Conservation (phyloP, 1,139 yeast genomes). For the Cylindricascospora bacillispora region DNA sequence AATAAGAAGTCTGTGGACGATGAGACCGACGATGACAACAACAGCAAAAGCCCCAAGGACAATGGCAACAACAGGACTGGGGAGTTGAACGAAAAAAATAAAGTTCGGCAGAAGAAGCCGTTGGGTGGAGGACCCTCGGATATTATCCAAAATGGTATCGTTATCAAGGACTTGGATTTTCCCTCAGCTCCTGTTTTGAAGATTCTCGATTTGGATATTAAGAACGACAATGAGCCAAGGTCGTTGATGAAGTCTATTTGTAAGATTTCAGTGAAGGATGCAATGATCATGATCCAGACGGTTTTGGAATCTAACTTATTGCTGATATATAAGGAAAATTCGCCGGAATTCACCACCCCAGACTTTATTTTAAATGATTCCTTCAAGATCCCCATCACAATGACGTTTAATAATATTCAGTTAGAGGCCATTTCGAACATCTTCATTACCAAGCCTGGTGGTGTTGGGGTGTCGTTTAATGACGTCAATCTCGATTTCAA, state of each 20-base stretch:
- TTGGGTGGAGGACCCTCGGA: constrained; percentile 11
- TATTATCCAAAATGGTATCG: constrained; percentile 21
- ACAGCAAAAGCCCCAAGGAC: neutral
- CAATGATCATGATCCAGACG: constrained; percentile 23
- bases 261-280: constrained; percentile 22
- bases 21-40: constrained; percentile 2
- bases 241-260: constrained; percentile 24
- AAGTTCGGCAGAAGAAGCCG: constrained; percentile 6
- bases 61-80: constrained; percentile 3
- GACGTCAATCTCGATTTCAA: constrained; percentile 26
- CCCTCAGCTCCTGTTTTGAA: constrained; percentile 23
- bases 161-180: constrained; percentile 22
- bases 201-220: constrained; percentile 24
- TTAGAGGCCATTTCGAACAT: constrained; percentile 26
- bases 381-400: constrained; percentile 25
- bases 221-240: constrained; percentile 15
- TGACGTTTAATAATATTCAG: constrained; percentile 23
- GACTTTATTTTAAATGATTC: constrained; percentile 24
- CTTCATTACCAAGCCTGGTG: constrained; percentile 20
- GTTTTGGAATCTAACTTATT: constrained; percentile 25
- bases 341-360: constrained; percentile 23
- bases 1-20: constrained; percentile 3
- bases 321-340: constrained; percentile 17
- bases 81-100: constrained; percentile 3
- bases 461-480: constrained; percentile 26